These are phyloP conservation scores for Datura wrightii DNA, from an alignment of 257 asterid species.

Conservation along the genomic window DNA sequence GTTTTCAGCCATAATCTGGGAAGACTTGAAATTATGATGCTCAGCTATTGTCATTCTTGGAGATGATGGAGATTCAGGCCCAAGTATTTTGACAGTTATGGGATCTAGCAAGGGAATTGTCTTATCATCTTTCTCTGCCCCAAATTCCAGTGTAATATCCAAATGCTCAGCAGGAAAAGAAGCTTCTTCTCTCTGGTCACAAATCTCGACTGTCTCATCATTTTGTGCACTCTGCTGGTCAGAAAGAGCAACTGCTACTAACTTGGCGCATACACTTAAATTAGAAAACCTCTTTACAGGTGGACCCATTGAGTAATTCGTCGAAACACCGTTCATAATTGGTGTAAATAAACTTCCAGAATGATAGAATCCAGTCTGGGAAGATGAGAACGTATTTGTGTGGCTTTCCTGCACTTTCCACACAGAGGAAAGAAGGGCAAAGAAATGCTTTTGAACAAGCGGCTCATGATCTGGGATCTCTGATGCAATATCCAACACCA, in stretches of 20 bases:
- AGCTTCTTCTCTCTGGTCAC: constrained; percentile 51
- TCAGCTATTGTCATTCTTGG: constrained; percentile 42
- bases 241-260: constrained; percentile 73
- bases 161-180: constrained; percentile 55
- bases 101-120: constrained; percentile 56
- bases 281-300: constrained; percentile 60
- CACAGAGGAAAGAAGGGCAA: constrained; percentile 70
- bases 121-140: constrained; percentile 44
- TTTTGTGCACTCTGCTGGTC: constrained; percentile 39
- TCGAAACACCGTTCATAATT: constrained; percentile 35
- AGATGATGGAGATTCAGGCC: constrained; percentile 51
- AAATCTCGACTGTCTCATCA: constrained; percentile 38
- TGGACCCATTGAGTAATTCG: constrained; percentile 39
- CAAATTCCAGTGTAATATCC: constrained; percentile 68
- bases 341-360: constrained; percentile 45
- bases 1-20: constrained; percentile 51
- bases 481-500: constrained; percentile 71
- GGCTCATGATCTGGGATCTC: constrained; percentile 78
- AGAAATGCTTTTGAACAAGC: constrained; percentile 81
- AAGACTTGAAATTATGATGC: constrained; percentile 52
- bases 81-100: constrained; percentile 58
- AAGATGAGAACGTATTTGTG: constrained; percentile 38
- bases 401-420: constrained; percentile 60
- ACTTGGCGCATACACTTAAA: constrained; percentile 64
- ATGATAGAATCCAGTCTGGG: constrained; percentile 58